Conservation (phyloP, 169 alveolate genomes). For the Blepharisma undulans region DNA sequence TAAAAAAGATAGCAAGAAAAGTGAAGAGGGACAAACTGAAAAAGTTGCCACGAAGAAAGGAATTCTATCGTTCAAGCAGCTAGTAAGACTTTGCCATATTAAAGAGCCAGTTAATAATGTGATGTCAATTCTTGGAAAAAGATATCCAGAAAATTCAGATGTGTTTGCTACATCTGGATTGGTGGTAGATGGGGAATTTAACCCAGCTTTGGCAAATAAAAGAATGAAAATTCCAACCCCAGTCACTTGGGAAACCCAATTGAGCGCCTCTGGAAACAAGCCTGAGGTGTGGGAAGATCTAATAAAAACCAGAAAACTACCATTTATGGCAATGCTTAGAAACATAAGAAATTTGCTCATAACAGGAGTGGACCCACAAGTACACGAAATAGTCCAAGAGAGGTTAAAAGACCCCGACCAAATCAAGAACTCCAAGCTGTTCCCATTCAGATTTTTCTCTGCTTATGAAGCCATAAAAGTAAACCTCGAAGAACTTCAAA, state of each 20-base stretch:
- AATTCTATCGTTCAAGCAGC: slow-evolving; percentile 2
- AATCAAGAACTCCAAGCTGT: slow-evolving; percentile 31
- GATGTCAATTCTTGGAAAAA: slow-evolving; percentile 39
- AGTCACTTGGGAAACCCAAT: slow-evolving; percentile 48
- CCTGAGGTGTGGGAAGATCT: slow-evolving; percentile 45
- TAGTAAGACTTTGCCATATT: slow-evolving; percentile 41
- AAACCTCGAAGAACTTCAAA: slow-evolving; percentile 9
- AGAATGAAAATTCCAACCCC: slow-evolving; percentile 51
- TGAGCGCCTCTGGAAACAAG: slow-evolving; percentile 35
- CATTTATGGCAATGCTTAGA: slow-evolving; percentile 50
- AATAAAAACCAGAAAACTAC: slow-evolving; percentile 30
- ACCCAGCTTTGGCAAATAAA: slow-evolving; percentile 46
- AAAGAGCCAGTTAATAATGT: slow-evolving; percentile 42
- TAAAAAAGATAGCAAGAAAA: background rate
- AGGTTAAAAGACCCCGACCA: slow-evolving; percentile 36
- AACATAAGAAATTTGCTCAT: slow-evolving; percentile 45
- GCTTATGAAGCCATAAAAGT: slow-evolving; percentile 38
- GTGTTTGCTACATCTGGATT: slow-evolving; percentile 32
- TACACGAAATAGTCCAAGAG: slow-evolving; percentile 34
- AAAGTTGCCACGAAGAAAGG: background rate
- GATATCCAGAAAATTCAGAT: slow-evolving; percentile 47
- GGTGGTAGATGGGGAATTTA: slow-evolving; percentile 3
- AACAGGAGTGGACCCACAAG: slow-evolving; percentile 45
- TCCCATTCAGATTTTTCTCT: slow-evolving; percentile 43
- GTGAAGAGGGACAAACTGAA: background rate